These are phyloP conservation scores for Fusarium armeniacum DNA, from an alignment of 2,329 filamentous ascomycete species.

Conservation along the genomic window DNA sequence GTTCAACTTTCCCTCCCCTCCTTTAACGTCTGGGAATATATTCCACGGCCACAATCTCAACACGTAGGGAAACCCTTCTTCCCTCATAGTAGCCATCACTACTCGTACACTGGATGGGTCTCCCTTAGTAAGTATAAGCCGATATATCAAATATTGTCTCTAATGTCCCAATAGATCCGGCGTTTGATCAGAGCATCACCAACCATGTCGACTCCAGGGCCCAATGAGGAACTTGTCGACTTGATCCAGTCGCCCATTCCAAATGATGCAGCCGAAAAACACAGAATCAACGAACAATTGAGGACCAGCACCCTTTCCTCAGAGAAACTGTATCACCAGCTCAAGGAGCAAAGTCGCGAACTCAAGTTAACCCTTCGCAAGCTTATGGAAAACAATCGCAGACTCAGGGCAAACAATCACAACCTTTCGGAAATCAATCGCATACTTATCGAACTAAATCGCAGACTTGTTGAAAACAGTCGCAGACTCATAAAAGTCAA, in stretches of 20 bases:
- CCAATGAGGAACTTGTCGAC: neutral
- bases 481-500: neutral
- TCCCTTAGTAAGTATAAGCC: neutral
- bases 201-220: neutral
- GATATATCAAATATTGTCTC: neutral
- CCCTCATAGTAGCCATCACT: neutral
- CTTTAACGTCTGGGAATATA: neutral
- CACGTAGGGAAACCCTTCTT: neutral
- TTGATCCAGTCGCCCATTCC: neutral
- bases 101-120: neutral
- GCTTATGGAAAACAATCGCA: neutral
- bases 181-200: neutral
- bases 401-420: neutral
- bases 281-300: no score
- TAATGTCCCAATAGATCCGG: neutral
- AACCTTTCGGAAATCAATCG: neutral
- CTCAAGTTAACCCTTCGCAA: no score
- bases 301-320: no score
- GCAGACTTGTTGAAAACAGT: neutral
- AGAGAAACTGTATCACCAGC: no score
- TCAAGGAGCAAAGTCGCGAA: no score
- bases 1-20: neutral
- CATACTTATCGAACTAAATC: neutral
- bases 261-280: neutral
- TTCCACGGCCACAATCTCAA: neutral